These are phyloP conservation scores for Micromonas commoda DNA, from an alignment of 139 green algal species.

Conservation along the genomic window DNA sequence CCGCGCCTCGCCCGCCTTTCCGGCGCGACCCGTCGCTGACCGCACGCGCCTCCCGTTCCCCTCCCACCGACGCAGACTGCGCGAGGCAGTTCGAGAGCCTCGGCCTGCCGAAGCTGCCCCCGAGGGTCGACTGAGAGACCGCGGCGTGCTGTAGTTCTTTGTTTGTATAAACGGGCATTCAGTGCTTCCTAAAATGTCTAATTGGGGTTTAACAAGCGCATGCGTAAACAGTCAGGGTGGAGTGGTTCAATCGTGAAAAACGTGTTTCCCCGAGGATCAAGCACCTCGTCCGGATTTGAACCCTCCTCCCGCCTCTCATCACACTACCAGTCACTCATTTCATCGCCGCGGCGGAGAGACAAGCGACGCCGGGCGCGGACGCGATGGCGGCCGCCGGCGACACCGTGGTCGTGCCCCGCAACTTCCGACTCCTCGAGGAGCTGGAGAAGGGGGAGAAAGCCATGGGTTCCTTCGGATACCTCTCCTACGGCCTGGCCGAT, in stretches of 20 bases:
- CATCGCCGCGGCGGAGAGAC: not conserved
- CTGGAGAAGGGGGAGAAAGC: conserved; percentile 76
- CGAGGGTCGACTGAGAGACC: not conserved
- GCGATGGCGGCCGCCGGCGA: conserved; percentile 4
- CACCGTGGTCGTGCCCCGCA: conserved; percentile 69
- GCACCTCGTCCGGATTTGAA: too few species aligned
- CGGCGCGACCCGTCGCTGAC: not conserved
- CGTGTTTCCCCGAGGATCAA: too few species aligned
- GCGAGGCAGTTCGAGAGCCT: not conserved
- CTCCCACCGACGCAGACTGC: not conserved
- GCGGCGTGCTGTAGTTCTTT: too few species aligned
- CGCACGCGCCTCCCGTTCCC: not conserved
- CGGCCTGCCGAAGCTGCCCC: not conserved
- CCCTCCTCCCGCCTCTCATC: too few species aligned
- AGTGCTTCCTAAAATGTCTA: too few species aligned
- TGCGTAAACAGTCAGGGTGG: too few species aligned
- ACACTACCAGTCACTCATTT: not conserved
- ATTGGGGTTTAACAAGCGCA: too few species aligned
- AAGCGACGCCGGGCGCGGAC: not conserved
- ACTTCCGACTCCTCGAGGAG: conserved; percentile 93
- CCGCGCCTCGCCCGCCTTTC: too few species aligned
- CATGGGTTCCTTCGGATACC: not conserved
- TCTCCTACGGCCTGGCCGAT: not conserved
- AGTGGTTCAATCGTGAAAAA: too few species aligned
- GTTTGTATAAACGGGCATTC: too few species aligned